phyloP scores from a whole-genome alignment of 805 yeast genomes.

The Lachancea waltii region DNA sequence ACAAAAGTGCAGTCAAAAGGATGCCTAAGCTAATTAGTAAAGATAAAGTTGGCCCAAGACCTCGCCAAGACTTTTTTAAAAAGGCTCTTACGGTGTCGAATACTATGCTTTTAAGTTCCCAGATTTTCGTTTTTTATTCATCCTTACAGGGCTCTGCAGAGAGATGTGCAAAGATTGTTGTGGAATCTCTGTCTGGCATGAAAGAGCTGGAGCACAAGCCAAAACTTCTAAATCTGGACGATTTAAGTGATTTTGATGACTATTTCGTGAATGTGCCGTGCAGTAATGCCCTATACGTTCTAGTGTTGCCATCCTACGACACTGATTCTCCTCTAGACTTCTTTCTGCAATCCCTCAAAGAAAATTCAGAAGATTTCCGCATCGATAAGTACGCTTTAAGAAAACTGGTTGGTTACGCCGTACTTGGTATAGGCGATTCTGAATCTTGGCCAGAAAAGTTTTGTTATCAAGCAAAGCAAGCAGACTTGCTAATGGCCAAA shows the following conservation, averaged over 20 bases:
- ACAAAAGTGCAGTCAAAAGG: conserved; percentile 20
- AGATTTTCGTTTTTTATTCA: conserved; percentile 67
- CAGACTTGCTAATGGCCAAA: conserved; percentile 71
- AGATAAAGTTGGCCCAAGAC: conserved; percentile 21
- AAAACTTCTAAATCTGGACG: conserved; percentile 63
- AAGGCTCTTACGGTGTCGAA: conserved; percentile 37
- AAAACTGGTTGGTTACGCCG: conserved; percentile 69
- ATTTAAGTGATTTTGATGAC: conserved; percentile 76
- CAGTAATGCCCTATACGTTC: conserved; percentile 50
- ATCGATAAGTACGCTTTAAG: conserved; percentile 75
- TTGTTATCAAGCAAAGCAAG: conserved; percentile 75
- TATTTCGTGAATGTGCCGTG: conserved; percentile 64
- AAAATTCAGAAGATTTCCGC: conserved; percentile 78
- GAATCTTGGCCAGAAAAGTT: conserved; percentile 81
- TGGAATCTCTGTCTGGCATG: conserved; percentile 31
- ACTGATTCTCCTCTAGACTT: conserved; percentile 89
- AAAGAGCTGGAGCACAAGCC: conserved; percentile 38
- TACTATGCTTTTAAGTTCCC: conserved; percentile 43
- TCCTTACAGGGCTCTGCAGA: conserved; percentile 81
- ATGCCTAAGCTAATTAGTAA: conserved; percentile 4
- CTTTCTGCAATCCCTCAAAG: conserved; percentile 71
- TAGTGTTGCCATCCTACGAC: conserved; percentile 85
- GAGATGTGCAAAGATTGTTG: conserved; percentile 53
- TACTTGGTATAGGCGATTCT: conserved; percentile 80
- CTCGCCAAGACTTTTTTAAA: conserved; percentile 19